Evolutionary conservation across 75 land plant species (phyloP), one percentile per base, ranked within the genome.

Genomic region (Azolla pinnata): DNA sequence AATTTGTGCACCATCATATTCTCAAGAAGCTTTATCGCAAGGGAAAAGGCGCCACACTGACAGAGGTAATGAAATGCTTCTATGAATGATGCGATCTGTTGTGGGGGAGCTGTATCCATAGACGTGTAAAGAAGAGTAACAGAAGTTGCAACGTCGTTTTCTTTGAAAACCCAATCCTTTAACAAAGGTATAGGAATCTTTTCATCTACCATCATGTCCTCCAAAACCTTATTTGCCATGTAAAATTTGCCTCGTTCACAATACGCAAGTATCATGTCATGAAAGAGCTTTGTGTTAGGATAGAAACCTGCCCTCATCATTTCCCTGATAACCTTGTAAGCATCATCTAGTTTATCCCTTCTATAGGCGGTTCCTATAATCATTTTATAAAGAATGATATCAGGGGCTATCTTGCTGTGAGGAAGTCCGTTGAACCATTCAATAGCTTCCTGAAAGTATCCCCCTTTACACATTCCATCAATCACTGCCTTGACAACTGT

Each of bases 361-460:
- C 65, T 78, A 67, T 76, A 77, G 55, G 78, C 70, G 16, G 75
- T 80, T 58, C 74, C 54, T 24, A 81, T 50, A 16, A 84, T 60
- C 0, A 82, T 25, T 56, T 77, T 84, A 50, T 80, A 81, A 28
- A 75, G 63, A 3, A 73, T 42, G 1, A 81, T 25, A 67, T 81
- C 83, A 9, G 70, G 71, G 9, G 25, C 47, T 20, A 66, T 33
- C 0, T 68, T 72, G n/a, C 52, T 44, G 21, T 50, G 31, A 55
- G 66, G 16, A 71, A 84, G 70, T 48, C 63, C 47, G 9, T 49
- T 60, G 57, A 67, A 72, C 31, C 71, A 56, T 4, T 66, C 64
- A 65, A 74, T 56, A 5, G 69, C 83, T 28, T 35, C 47, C 18
- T 56, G 71, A 52, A 67, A 25, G 26, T 46, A 54, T 16, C 79